Conservation (phyloP, 768 basidiomycete genomes). For the Tulasnella sp. region DNA sequence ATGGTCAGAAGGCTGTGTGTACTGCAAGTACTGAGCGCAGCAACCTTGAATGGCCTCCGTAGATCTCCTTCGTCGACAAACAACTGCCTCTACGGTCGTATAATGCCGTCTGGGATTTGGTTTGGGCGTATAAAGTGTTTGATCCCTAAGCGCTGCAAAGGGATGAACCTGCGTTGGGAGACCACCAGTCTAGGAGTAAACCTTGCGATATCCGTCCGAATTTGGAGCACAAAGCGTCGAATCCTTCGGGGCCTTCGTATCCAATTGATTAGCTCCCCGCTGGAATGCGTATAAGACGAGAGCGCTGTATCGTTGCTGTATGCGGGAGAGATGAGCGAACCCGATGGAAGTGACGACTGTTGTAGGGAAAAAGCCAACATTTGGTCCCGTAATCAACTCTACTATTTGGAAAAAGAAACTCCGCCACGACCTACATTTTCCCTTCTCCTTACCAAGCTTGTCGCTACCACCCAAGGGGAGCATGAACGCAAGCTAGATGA, state of each 20-base stretch:
- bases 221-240: not conserved
- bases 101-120: not conserved
- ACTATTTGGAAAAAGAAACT: conserved; percentile 3
- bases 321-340: not conserved
- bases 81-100: not conserved
- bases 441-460: not conserved
- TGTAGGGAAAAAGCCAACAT: not conserved
- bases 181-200: not conserved
- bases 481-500: not conserved
- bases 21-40: not conserved
- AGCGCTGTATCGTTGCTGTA: not conserved
- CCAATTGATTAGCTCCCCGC: not conserved
- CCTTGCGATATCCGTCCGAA: not conserved
- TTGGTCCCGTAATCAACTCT: not conserved
- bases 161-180: not conserved
- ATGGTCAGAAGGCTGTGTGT: not conserved
- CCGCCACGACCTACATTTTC: not conserved
- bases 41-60: not conserved
- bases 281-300: not conserved
- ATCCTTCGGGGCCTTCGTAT: not conserved
- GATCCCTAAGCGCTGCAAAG: not conserved
- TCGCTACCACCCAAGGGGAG: not conserved
- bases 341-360: not conserved
- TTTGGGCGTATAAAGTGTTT: not conserved
- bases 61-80: not conserved